Conservation (phyloP, 2,329 filamentous ascomycete species). For the Curvularia sp. region DNA sequence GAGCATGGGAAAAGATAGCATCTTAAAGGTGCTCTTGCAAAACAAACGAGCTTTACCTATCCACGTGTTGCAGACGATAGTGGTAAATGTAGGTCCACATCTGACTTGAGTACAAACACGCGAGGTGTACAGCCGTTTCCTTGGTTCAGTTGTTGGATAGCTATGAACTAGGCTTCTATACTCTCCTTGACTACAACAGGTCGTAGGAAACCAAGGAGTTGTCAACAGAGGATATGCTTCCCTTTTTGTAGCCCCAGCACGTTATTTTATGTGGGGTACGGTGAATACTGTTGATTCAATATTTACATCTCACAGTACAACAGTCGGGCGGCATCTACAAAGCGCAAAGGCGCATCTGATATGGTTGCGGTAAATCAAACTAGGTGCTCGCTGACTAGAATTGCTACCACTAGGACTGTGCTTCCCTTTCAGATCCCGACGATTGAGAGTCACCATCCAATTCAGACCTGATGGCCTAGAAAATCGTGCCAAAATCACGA, state of each 20-base stretch:
- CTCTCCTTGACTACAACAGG: neutral
- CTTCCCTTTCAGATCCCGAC: neutral
- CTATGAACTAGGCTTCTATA: neutral
- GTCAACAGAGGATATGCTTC: neutral
- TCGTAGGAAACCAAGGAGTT: neutral
- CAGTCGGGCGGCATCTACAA: neutral
- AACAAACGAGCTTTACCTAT: neutral
- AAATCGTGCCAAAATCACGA: too few relatives aligned
- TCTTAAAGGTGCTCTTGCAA: neutral
- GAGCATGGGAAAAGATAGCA: neutral
- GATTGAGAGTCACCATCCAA: neutral
- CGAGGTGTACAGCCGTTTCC: neutral
- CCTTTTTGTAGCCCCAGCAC: neutral
- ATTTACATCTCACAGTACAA: neutral
- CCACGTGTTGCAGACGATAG: neutral
- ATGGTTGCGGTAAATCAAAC: neutral
- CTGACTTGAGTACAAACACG: neutral
- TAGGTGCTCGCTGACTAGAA: neutral
- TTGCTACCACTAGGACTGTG: neutral
- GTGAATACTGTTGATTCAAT: neutral
- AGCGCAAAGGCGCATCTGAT: neutral
- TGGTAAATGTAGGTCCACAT: neutral
- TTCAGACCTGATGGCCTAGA: neutral
- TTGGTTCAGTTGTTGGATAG: neutral
- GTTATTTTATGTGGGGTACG: neutral